Conservation (phyloP, 2,329 filamentous ascomycete genomes). For the Aspergillus pseudoterreus region DNA sequence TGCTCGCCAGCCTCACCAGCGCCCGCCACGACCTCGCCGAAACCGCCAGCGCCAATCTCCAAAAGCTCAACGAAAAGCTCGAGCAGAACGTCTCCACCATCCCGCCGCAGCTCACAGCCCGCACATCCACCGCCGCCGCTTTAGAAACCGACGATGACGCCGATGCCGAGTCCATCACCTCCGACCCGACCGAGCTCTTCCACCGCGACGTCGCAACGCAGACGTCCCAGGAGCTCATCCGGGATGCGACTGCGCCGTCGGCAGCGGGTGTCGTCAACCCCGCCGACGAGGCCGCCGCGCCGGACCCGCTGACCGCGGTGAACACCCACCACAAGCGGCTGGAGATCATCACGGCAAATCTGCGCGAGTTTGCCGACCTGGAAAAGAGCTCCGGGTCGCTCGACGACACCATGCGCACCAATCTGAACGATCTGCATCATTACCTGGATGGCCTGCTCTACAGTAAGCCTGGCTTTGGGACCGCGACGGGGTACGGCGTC, state of each 20-base stretch:
- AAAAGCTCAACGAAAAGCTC: conserved; percentile 55
- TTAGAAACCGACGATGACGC: conserved; percentile 18
- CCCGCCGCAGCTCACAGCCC: conserved; percentile 36
- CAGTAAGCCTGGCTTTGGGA: conserved; percentile 26
- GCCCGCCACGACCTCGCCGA: conserved; percentile 56
- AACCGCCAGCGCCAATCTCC: conserved; percentile 50
- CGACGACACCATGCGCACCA: conserved; percentile 31
- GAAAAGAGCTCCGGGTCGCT: conserved; percentile 32
- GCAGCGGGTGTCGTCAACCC: conserved; percentile 5
- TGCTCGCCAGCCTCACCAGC: conserved; percentile 52
- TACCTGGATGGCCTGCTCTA: conserved; percentile 52
- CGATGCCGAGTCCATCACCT: conserved; percentile 48
- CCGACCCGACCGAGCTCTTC: conserved; percentile 62
- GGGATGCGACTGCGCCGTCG: not conserved
- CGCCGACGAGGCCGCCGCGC: conserved; percentile 8
- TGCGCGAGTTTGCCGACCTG: conserved; percentile 45
- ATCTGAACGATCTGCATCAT: conserved; percentile 45
- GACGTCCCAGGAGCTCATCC: conserved; percentile 45
- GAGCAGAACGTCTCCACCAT: conserved; percentile 50
- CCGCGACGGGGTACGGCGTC: conserved; percentile 28
- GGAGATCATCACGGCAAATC: conserved; percentile 49
- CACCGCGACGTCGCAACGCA: conserved; percentile 62
- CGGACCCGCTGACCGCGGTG: conserved; percentile 23
- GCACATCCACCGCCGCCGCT: conserved; percentile 26
- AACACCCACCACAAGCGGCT: conserved; percentile 44